Conservation (phyloP, 805 yeast genomes). For the Cyberlindnera americana region DNA sequence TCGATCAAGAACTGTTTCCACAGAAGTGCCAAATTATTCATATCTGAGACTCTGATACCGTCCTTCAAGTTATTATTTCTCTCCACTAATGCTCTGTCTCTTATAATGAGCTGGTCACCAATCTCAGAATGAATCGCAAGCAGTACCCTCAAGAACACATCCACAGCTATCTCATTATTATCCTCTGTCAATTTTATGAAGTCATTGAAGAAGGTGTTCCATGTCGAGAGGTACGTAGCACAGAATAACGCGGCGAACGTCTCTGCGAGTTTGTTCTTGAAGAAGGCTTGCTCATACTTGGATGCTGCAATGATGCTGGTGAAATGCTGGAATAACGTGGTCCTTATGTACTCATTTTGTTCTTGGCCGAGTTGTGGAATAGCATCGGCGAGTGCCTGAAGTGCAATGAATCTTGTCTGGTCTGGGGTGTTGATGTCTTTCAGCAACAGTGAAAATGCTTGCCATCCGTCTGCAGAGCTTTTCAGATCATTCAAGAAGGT, state of each 20-base stretch:
- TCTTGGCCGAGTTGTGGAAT: slow-evolving; percentile 22
- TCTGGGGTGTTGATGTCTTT: slow-evolving; percentile 28
- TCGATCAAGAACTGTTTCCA: slow-evolving; percentile 61
- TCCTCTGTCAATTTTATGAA: slow-evolving; percentile 35
- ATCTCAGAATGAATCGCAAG: slow-evolving; percentile 82
- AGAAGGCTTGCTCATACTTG: slow-evolving; percentile 36
- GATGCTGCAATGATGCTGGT: slow-evolving; percentile 17
- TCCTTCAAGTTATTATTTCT: slow-evolving; percentile 78
- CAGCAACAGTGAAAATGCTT: slow-evolving; percentile 39
- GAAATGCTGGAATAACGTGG: slow-evolving; percentile 20
- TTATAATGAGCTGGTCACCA: slow-evolving; percentile 82
- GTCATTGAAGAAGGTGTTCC: slow-evolving; percentile 51
- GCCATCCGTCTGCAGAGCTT: slow-evolving; percentile 45
- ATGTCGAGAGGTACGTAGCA: slow-evolving; percentile 42
- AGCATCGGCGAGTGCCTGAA: slow-evolving; percentile 27
- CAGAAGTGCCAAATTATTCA: slow-evolving; percentile 55
- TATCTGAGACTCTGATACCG: slow-evolving; percentile 71
- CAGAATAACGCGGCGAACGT: slow-evolving; percentile 51
- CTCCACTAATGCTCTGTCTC: slow-evolving; percentile 58
- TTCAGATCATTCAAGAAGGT: slow-evolving; percentile 41
- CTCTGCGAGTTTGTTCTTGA: slow-evolving; percentile 57
- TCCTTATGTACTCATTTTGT: slow-evolving; percentile 25
- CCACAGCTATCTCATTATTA: slow-evolving; percentile 36
- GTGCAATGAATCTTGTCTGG: slow-evolving; percentile 28
- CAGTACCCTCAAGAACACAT: slow-evolving; percentile 72